Base-by-base conservation (phyloP, 2,329 filamentous ascomycete species). In the Sclerotiophoma versabilis region DNA sequence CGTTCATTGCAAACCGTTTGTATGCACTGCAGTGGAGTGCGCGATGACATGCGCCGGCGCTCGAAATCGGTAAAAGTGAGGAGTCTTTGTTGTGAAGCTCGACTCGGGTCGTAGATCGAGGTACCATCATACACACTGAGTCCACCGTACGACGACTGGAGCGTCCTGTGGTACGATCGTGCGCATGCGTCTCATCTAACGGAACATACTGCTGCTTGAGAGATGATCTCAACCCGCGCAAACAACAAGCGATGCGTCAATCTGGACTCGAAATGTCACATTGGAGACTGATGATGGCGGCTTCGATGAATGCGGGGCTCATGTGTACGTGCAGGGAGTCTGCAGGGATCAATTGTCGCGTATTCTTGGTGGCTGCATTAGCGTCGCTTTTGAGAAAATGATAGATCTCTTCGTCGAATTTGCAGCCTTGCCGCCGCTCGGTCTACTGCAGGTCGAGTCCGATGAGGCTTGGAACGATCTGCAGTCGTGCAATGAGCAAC, bases 281-380 rank as follows among this genome's bases (percentile, higher is more conserved):
- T 33, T 22, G 7, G 17, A 27, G 37, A 14, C 8, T 19, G 34
- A 19, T 27, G 33, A 10, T 49, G 23, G 38, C 25, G 6, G 38
- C 8, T 27, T 34, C 39, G 12, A 33, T 39, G 39, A 29, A 15
- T 45, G 51, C 26, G 51, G 51, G 51, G 51, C 46, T 32, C 27
- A n/a, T 54, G 39, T 54, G 45, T 46, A 32, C 49, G 12, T 26
- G 49, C 33, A 38, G 20, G 38, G 30, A 29, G 26, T 22, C 34
- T 44, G 44, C 51, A 49, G 51, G 51, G 51, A 49, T 22, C n/a
- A 33, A 15, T 26, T 14, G 39, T 54, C 45, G 45, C 39, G 39
- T 49, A 54, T 33, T 25, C 39, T 38, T 43, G 22, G 51, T 46
- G 39, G 51, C 51, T 49, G 51, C 51, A 46, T 49, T 54, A 54